Evolutionary conservation across 2,329 filamentous ascomycete genomes (phyloP), one percentile per base, ranked within the genome.

Genomic region (Pseudogymnoascus pannorum): DNA sequence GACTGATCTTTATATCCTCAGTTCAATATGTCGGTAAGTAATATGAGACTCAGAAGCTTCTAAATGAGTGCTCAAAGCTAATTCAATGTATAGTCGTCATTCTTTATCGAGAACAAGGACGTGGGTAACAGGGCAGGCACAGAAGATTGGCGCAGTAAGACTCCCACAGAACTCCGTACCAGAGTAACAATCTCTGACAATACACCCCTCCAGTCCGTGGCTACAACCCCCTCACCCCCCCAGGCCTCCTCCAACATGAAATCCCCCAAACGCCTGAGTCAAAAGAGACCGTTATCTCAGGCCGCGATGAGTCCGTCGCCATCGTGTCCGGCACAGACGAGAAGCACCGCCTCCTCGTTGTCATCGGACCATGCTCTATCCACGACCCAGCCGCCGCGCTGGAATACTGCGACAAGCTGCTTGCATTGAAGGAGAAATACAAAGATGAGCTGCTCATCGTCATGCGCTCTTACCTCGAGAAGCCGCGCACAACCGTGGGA

Each of bases 381-480:
- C 94, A 99, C 79, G 94, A 99, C 74, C 93, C 94, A 16, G 79
- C 87, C 61, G 89, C 91, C 65, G 93, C 93, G 9, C 84, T 97
- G 67, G 91, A 93, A 72, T 99, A 99, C 85, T 96, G 92, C 81
- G 86, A 92, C 71, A 81, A 88, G 66, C 81, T 99, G 65, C 74
- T 95, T 67, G 80, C 85, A 71, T 80, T 95, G 70, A 92, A 93
- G 76, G 85, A 92, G 73, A 94, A 95, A 79, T 88, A 96, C 79
- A 83, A 89, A 74, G 84, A 92, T 71, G 91, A 97, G 72, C 83
- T 99, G 36, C 82, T 95, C 69, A 94, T 99, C 68, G 88, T 99
- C 64, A 99, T 99, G 94, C 89, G 94, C 69, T 90, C 91, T 66
- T 99, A 99, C 83, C 86, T 99, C 64, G 94, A 99, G 82, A 99